phyloP scores from a whole-genome alignment of 2,329 filamentous ascomycete genomes.

The Trichophyton mentagrophytes region DNA sequence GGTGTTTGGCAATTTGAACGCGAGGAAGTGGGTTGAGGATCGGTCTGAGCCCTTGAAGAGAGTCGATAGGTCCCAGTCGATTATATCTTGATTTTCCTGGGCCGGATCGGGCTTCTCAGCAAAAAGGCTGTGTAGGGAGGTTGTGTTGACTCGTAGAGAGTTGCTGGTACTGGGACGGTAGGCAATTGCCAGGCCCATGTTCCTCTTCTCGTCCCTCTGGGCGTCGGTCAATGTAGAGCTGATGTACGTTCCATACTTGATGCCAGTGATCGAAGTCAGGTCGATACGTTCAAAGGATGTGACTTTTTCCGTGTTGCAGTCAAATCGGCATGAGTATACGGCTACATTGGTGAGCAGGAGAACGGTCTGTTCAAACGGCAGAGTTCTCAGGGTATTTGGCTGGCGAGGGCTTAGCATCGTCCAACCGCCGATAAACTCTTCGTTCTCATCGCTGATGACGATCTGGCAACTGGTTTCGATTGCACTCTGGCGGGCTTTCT shows the following conservation, averaged over 20 bases:
- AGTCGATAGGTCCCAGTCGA: constrained; percentile 32
- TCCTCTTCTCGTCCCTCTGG: constrained; percentile 64
- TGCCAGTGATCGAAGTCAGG: constrained; percentile 56
- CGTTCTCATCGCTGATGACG: constrained; percentile 67
- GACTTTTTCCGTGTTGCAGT: constrained; percentile 93
- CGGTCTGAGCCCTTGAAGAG: constrained; percentile 26
- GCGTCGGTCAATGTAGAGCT: constrained; percentile 69
- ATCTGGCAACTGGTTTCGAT: constrained; percentile 81
- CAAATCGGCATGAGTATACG: constrained; percentile 78
- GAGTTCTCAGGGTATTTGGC: constrained; percentile 54
- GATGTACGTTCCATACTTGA: constrained; percentile 78
- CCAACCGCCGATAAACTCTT: constrained; percentile 84
- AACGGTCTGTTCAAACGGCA: constrained; percentile 78
- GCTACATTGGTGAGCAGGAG: constrained; percentile 74
- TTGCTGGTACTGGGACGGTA: constrained; percentile 62
- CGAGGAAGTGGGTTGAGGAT: constrained; percentile 25
- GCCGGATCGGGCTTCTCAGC: constrained; percentile 25
- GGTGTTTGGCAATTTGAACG: constrained; percentile 32
- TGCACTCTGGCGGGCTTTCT: constrained; percentile 71
- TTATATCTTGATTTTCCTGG: not conserved
- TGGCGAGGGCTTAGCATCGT: constrained; percentile 65
- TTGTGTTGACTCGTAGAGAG: constrained; percentile 68
- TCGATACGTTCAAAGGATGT: constrained; percentile 79
- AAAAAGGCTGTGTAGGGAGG: constrained; percentile 54
- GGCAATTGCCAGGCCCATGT: constrained; percentile 69